Percentiles rank a stretch among this genome's conserved stretches.
These are phyloP conservation scores for Logfia minima DNA, from an alignment of 129 eudicot species.

Conservation along the genomic window DNA sequence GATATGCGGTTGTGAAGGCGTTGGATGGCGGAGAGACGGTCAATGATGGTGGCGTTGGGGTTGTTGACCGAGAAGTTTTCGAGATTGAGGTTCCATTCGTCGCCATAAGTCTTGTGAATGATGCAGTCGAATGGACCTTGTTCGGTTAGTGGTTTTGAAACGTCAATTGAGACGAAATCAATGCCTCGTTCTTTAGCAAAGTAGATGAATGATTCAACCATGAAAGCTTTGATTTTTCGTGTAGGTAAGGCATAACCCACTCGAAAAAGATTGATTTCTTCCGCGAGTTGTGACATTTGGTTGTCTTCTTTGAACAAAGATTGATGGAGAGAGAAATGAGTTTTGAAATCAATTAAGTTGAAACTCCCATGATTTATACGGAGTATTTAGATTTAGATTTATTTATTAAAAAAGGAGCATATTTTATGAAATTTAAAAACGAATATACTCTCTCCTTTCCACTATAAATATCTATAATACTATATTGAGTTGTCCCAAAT, in stretches of 20 bases:
- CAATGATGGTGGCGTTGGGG: constrained; percentile 54
- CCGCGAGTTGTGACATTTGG: constrained; percentile 17
- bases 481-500: no score
- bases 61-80: background rate
- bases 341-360: constrained; percentile 9
- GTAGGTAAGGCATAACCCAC: constrained; percentile 64
- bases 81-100: constrained; percentile 51
- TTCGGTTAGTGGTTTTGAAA: constrained; percentile 37
- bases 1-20: constrained; percentile 65
- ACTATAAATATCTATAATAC: no score
- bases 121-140: constrained; percentile 67
- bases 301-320: background rate
- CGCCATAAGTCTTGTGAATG: constrained; percentile 54
- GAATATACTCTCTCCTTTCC: no score
- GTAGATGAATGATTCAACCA: constrained; percentile 46
- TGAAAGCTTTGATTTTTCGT: constrained; percentile 50
- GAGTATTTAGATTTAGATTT: no score
- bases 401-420: no score
- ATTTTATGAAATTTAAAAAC: no score
- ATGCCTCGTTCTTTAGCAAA: constrained; percentile 41
- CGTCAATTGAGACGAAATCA: constrained; percentile 45
- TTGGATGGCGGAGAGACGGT: constrained; percentile 46
- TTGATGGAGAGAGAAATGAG: background rate
- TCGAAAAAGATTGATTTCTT: constrained; percentile 22
- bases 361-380: background rate